Base-by-base conservation (phyloP, 108 stramenopile genomes). In the Cyclotella kingstonii region DNA sequence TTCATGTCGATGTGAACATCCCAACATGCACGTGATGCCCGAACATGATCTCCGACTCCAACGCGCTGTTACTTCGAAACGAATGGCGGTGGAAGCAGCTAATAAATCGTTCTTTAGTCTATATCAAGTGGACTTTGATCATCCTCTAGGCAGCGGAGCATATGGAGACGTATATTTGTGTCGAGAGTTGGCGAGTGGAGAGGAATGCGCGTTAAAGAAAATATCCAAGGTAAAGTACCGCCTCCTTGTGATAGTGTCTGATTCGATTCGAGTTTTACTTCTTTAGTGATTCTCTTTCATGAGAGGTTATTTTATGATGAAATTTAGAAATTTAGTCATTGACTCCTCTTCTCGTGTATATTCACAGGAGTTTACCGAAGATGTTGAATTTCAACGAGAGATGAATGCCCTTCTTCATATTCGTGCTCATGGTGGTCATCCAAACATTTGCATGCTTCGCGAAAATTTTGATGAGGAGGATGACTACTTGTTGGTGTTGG, bases 331-430 rank as follows among this genome's bases (percentile, higher is more conserved):
- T 22, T 46, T 5, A 8, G 3, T 1, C 45, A 46, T 46, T 46
- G 9, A 23, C 1, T 46, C 2, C 21, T 8, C 19, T 21, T n/a
- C n/a, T n/a, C n/a, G n/a, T n/a, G n/a, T 8, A 22, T 2, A 46
- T 18, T 8, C 2, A 17, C 49, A 50, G 49, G 56, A 76, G 43
- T 85, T 76, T 44, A 92, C 91, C 1, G 78, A 84, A 54, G 62
- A 85, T 25, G 57, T 47, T n/a, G 44, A 60, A 29, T 89, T 92
- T 56, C 80, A 82, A 58, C 64, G 80, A 15, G 92, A 93, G 63
- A 88, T 89, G 83, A 73, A 81, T 67, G 85, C 89, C 8, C 68
- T 93, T 42, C 43, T 90, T 18, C 81, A 84, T 30, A 81, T 93
- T 46, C 79, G 83, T 40, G 38, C 80, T 9, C 45, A 65, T 46